Evolutionary conservation across 768 basidiomycete species (phyloP).

Genomic region (Podaxis rugospora): DNA sequence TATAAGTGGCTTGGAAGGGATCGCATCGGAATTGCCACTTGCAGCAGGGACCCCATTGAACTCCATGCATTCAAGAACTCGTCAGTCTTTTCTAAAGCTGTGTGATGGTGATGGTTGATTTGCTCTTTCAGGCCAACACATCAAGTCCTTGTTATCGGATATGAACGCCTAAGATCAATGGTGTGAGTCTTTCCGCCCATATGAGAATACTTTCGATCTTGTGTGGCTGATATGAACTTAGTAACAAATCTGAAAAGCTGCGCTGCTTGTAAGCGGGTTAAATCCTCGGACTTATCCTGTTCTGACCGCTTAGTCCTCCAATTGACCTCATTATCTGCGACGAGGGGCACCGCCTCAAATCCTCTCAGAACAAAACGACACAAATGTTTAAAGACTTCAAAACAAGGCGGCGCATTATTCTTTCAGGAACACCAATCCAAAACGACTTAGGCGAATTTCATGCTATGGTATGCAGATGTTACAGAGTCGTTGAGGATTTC

Average conservation of each 20-base stretch:
- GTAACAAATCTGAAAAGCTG: conserved; percentile 8
- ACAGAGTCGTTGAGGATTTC: not conserved
- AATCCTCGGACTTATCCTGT: not conserved
- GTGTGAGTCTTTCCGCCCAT: conserved; percentile 48
- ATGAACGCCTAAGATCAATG: conserved; percentile 82
- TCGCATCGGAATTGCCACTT: conserved; percentile 40
- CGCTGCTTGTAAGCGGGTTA: conserved; percentile 3
- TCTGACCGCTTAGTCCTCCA: conserved; percentile 55
- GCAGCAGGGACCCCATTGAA: conserved; percentile 42
- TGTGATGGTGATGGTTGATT: not conserved
- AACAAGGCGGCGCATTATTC: conserved; percentile 76
- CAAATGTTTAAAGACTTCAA: conserved; percentile 77
- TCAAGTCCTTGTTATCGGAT: conserved; percentile 91
- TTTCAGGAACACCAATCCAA: conserved; percentile 96
- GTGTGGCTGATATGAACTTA: not conserved
- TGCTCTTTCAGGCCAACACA: conserved; percentile 51
- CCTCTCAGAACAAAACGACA: conserved; percentile 86
- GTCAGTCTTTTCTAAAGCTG: conserved; percentile 33
- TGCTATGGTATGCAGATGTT: conserved; percentile 64
- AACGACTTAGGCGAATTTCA: conserved; percentile 96
- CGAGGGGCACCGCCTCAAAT: conserved; percentile 95
- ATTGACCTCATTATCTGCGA: conserved; percentile 95
- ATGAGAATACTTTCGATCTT: not conserved
- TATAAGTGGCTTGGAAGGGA: conserved; percentile 81
- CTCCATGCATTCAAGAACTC: conserved; percentile 73